Conservation (phyloP, 129 eudicot genomes). For the Glebionis coronaria region DNA sequence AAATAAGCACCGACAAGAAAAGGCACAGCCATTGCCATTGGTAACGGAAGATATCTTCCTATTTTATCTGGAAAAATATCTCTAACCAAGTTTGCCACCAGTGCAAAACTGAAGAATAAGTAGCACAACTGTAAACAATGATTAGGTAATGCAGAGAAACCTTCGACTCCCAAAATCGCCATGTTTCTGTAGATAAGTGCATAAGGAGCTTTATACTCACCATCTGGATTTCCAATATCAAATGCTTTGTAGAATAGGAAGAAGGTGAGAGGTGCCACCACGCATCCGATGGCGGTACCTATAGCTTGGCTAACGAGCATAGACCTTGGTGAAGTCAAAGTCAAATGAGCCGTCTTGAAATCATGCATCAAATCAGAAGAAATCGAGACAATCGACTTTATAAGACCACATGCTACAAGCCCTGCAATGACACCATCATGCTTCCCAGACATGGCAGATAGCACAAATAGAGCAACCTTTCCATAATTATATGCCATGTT, state of each 20-base stretch:
- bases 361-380: constrained; percentile 95
- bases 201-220: constrained; percentile 82
- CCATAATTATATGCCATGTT: constrained; percentile 94
- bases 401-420: constrained; percentile 72
- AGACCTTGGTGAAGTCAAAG: constrained; percentile 81
- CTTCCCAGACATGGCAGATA: constrained; percentile 56
- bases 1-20: constrained; percentile 86
- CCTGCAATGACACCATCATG: constrained; percentile 80
- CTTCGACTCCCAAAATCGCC: constrained; percentile 88
- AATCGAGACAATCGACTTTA: constrained; percentile 69
- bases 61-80: constrained; percentile 45
- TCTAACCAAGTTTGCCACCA: constrained; percentile 52
- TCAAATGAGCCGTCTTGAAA: constrained; percentile 80
- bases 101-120: constrained; percentile 69
- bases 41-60: constrained; percentile 66
- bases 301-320: constrained; percentile 83
- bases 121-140: constrained; percentile 82
- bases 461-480: constrained; percentile 82
- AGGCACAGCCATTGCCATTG: constrained; percentile 98
- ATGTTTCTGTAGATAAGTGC: constrained; percentile 87
- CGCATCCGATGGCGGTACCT: constrained; percentile 83
- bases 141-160: constrained; percentile 80
- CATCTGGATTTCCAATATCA: constrained; percentile 65
- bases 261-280: constrained; percentile 82
- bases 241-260: constrained; percentile 75